phyloP scores from a whole-genome alignment of 2,329 filamentous ascomycete species.

The Hypoxylon sp. region DNA sequence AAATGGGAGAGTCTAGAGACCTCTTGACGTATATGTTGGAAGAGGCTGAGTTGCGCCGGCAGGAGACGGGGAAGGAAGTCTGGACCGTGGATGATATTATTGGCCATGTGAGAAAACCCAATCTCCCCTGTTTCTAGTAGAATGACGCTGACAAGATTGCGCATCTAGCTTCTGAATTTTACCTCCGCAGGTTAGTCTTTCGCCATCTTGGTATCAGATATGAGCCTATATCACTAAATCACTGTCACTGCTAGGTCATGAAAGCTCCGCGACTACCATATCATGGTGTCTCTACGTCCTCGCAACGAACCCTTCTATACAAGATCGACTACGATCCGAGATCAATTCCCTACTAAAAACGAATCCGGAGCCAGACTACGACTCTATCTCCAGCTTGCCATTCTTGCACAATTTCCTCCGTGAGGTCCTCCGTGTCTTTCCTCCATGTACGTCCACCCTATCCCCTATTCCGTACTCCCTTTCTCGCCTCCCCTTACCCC shows the following conservation, averaged over 20 bases:
- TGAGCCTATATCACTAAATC: neutral
- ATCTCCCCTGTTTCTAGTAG: neutral
- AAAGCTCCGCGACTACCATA: conserved; percentile 53
- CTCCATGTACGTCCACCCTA: conserved; percentile 47
- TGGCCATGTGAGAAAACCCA: conserved; percentile 48
- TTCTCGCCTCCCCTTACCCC: no score
- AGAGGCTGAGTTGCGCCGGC: conserved; percentile 40
- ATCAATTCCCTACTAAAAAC: conserved; percentile 42
- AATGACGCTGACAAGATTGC: conserved; percentile 11
- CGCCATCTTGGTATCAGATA: conserved; percentile 42
- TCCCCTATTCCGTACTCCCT: neutral
- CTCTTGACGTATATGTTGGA: conserved; percentile 53
- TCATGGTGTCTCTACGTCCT: conserved; percentile 54
- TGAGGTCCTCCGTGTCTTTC: conserved; percentile 54
- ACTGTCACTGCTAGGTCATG: conserved; percentile 49
- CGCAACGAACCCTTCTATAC: conserved; percentile 51
- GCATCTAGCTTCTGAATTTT: conserved; percentile 38
- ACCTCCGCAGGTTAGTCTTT: conserved; percentile 46
- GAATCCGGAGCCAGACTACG: conserved; percentile 43
- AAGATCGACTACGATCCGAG: conserved; percentile 53
- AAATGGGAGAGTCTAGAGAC: conserved; percentile 44
- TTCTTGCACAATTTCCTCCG: conserved; percentile 55
- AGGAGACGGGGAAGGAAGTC: conserved; percentile 44
- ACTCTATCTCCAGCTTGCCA: conserved; percentile 49
- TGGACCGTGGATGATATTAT: conserved; percentile 53